Evolutionary conservation across 805 yeast species (phyloP), one percentile per base, ranked within the genome.

Genomic region (Saccharomycopsis sp.): DNA sequence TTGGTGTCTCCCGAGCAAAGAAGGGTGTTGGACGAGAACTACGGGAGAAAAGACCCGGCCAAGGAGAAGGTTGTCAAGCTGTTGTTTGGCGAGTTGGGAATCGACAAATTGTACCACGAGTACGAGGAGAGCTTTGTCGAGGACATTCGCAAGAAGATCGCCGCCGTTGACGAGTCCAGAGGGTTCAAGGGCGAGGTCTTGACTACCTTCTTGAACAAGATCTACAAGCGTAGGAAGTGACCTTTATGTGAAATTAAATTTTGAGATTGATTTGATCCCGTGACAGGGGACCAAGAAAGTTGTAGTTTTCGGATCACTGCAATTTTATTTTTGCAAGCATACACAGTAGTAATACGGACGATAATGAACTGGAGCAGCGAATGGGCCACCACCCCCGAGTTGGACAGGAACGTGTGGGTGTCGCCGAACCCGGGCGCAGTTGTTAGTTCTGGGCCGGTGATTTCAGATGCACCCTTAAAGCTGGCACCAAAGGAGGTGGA

Each of bases 121-220:
- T 92, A 89, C 62, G 98, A 92, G 66, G 96, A 88, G 55, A 59
- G 66, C 30, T 62, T 77, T 45, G 95, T 84, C 23, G 62, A 61
- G 36, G 73, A 80, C 45, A 69, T 92, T 57, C 73, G 65, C 54
- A 59, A 59, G 30, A 69, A 75, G 58, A 92, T 92, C 50, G 71
- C 71, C n/a, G 53, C 69, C 21, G 63, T 83, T 44, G 97, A 92
- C 57, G 97, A 89, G 64, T 68, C 82, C 17, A 77, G 94, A 56
- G 98, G 98, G n/a, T 83, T 92, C 65, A 89, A 85, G 65, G 75
- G 73, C 50, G 81, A 78, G 34, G 96, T 86, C n/a, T 69, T 92
- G 52, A 72, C 84, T 21, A 77, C 77, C 4, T 92, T 92, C 69
- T 74, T 92, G 55, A 71, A 75, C 60, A 92, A 92, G 67, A 83